Evolutionary conservation across 1,139 yeast species (phyloP), one percentile per base, ranked within the genome.

Genomic region (Ogataea hybrid): DNA sequence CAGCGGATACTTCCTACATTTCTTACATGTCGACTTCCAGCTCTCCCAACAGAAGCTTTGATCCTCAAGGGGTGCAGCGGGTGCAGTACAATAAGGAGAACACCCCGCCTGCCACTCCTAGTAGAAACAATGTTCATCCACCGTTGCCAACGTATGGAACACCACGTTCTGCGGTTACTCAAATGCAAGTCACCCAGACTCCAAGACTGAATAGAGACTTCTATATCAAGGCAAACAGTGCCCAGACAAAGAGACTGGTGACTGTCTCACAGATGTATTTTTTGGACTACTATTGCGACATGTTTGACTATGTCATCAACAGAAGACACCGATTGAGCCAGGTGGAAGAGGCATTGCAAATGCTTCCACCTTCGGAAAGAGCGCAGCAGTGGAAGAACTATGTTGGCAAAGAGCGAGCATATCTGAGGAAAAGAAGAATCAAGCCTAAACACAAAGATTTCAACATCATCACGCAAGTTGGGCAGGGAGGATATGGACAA

Each of bases 401-500:
- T 61, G 70, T 81, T 23, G 89, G 92, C 15, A 76, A 94, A 47
- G 99, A 94, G 64, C 72, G 95, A 39, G 90, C 88, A 6, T 75
- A 81, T 42, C 70, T 94, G 56, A 77, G 99, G 50, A 89, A 89
- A 62, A 75, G 97, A 57, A 77, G 99, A 58, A 74, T 88, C 49
- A 88, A 89, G 64, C 96, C 97, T 35, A 87, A 85, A 62, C 92
- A 89, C 61, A 90, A 89, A 55, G 98, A 94, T 63, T 94, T 94
- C 62, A 94, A 89, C 62, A 87, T 90, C 73, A 82, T 94, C 49
- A 92, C 98, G 3, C 98, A 94, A 68, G 97, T 94, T 27, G 98
- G 99, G 20, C 98, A 94, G 70, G 99, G 99, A 59, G 98, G 99
- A 3, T 94, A 94, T 60, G 99, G 99, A 18, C 96, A 89, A 67